Conservation (phyloP, 2,329 filamentous ascomycete species). For the Xylaria sp. region DNA sequence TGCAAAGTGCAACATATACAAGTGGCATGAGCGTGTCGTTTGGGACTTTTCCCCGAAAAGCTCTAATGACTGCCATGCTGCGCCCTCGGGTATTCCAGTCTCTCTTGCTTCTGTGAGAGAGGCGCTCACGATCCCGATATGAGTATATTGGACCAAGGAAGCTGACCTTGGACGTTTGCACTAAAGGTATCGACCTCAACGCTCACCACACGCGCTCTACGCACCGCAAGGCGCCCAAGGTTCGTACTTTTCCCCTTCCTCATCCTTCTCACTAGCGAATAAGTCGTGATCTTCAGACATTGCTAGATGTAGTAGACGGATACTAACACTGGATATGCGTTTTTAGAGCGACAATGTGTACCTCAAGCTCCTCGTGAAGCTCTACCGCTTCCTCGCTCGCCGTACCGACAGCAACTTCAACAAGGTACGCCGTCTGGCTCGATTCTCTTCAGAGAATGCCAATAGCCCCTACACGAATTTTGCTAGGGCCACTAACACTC, state of each 20-base stretch:
- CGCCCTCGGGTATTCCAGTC: constrained; percentile 24
- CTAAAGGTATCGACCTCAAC: constrained; percentile 72
- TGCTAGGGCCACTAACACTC: too few relatives aligned
- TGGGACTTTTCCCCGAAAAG: constrained; percentile 11
- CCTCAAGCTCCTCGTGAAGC: constrained; percentile 95
- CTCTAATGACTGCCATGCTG: constrained; percentile 23
- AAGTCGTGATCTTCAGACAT: too few relatives aligned
- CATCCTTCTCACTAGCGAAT: background rate
- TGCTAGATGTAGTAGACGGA: too few relatives aligned
- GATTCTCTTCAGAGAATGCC: too few relatives aligned
- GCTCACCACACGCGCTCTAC: constrained; percentile 71
- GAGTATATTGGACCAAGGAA: constrained; percentile 70
- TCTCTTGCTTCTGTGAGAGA: constrained; percentile 18
- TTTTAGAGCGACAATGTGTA: constrained; percentile 89
- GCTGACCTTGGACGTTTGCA: constrained; percentile 62
- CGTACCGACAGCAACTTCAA: constrained; percentile 98
- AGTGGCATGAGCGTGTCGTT: constrained; percentile 26
- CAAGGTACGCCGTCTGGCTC: constrained; percentile 61
- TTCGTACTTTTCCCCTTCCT: constrained; percentile 1
- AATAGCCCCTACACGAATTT: too few relatives aligned
- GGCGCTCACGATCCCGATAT: constrained; percentile 39
- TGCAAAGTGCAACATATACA: constrained; percentile 40
- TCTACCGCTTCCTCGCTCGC: constrained; percentile 94
- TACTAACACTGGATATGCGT: constrained; percentile 7
- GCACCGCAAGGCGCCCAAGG: constrained; percentile 90